A percentile compares a stretch with the other conserved stretches of the same genome.
These are phyloP conservation scores for Coriolopsis trogii DNA, from an alignment of 1,284 basidiomycete species.

Conservation along the genomic window DNA sequence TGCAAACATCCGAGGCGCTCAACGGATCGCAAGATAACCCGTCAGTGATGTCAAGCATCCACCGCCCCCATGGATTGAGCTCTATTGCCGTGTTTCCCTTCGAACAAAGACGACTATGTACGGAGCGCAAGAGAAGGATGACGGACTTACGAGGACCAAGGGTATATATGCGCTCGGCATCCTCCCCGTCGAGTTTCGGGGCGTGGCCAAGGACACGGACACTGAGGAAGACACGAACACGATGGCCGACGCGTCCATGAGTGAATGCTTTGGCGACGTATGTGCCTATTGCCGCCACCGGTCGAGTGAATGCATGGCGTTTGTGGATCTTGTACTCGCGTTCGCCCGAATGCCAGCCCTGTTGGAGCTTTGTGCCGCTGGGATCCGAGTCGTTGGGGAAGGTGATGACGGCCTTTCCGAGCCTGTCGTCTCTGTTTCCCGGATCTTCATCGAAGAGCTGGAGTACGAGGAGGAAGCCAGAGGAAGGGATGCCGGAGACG, in stretches of 20 bases:
- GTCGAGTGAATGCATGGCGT: conserved; percentile 37
- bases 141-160: conserved; percentile 40
- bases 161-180: conserved; percentile 43
- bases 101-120: not conserved
- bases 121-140: not conserved
- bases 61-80: too few species aligned
- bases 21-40: too few species aligned
- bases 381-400: conserved; percentile 27
- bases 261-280: conserved; percentile 31
- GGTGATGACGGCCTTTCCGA: conserved; percentile 39
- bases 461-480: conserved; percentile 40
- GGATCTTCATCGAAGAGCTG: conserved; percentile 47
- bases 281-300: conserved; percentile 36
- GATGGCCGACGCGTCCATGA: conserved; percentile 29
- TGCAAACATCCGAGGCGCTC: not conserved
- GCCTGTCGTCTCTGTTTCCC: conserved; percentile 45
- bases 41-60: too few species aligned
- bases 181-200: conserved; percentile 26
- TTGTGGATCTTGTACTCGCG: conserved; percentile 35
- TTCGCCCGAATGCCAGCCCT: conserved; percentile 28
- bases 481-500: conserved; percentile 43
- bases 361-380: conserved; percentile 30
- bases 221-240: conserved; percentile 32
- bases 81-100: too few species aligned
- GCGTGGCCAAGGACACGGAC: conserved; percentile 40